Base-by-base conservation (phyloP, 805 yeast genomes). In the Candida broadrunensis region DNA sequence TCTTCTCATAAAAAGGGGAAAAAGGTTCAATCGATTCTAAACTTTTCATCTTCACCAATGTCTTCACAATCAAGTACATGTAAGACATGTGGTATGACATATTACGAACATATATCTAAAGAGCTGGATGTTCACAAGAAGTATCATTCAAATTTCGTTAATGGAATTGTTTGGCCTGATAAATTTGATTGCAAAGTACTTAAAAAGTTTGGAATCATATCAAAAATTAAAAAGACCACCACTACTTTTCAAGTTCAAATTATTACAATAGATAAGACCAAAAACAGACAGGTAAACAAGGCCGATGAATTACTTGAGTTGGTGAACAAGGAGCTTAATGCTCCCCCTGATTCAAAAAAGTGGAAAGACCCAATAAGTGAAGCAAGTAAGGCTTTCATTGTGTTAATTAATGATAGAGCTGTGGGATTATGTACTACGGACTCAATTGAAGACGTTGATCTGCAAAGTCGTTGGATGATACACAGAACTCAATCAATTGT, bases 261-360 rank as follows among this genome's bases (percentile, higher is more conserved):
- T 3, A 38, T 51, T 7, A 42, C 47, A 1, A 51, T 67, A 4
- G 60, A 58, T 35, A 59, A 54, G 33, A 43, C 47, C 7, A 45
- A 44, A 14, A 43, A 45, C 13, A 40, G 44, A 18, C 63, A 63
- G 43, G 48, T 62, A n/a, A 43, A 45, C 15, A 57, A 56, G 33
- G 57, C 55, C 3, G 59, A 55, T 26, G 46, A 50, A 32, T 52
- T 81, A 3, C 55, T 85, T 43, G 60, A 64, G 1, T 60, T 81
- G 54, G 85, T 78, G 6, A 83, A 85, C 53, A 65, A 61, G 5
- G 85, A 78, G 46, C 60, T 85, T 36, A 76, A 72, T 56, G 88
- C 90, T 0, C 83, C 70, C 0, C 36, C 33, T 11, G 73, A 58
- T 14, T 58, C 65, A 12, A 43, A 49, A 5, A 45, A 45, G n/a